Evolutionary conservation across 208 protist species (phyloP), one percentile per base, ranked within the genome.

Genomic region (Trypanosoma theileri): DNA sequence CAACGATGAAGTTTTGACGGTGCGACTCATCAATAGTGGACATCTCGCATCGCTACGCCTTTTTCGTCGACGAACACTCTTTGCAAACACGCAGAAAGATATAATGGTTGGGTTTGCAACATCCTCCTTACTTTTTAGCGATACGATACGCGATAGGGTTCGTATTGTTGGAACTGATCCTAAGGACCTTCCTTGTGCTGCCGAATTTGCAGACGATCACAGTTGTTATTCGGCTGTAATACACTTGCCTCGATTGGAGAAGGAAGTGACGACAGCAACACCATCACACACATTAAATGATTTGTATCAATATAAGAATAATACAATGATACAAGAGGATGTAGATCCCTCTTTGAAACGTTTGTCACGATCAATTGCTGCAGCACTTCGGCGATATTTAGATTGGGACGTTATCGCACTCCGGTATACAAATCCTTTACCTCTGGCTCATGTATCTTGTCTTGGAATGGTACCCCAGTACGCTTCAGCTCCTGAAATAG

Each of bases 11-110:
- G 52, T 85, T 46, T 59, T 92, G 58, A 60, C 69, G 54, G 62
- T 28, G 0, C 80, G 80, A 11, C 73, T 92, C 64, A 16, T 92
- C 11, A 73, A 85, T 52, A 73, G 48, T 40, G 69, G 66, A 21
- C 86, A 92, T 65, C 53, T 86, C 40, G 48, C 59, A 31, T 78
- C 69, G 12, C 75, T 92, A 16, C 56, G 66, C 26, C 51, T 81
- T 22, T 92, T 92, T 68, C 80, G 78, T 2, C 71, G 75, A 31
- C 80, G 86, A 42, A 84, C 78, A 45, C 69, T 92, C 24, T 92
- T 92, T 62, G 80, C 82, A 10, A 92, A 92, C 69, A 85, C 79
- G 1, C 76, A 85, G 42, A 78, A 85, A n/a, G 86, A 92, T 69
- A 56, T 91, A 14, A 66, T 91, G 44, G 85, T 88, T 13, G 85